Percentiles rank a stretch among this genome's conserved stretches.
These are phyloP conservation scores for Cardamine occulta DNA, from an alignment of 345 rosid genomes.

Conservation along the genomic window DNA sequence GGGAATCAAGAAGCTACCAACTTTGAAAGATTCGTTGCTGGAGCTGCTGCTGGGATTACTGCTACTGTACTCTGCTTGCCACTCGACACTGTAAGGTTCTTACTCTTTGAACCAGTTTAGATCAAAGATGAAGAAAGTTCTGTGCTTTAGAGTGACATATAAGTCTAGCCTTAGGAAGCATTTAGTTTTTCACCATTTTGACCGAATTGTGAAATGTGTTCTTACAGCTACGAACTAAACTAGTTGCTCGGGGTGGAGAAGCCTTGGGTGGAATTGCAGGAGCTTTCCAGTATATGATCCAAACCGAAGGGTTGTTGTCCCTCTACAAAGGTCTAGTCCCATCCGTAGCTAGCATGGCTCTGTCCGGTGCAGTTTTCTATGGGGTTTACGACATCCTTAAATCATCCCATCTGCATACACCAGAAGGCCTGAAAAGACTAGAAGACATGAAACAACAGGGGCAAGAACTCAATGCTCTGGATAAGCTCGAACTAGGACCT, in stretches of 20 bases:
- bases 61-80: slow-evolving; percentile 92
- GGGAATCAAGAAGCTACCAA: slow-evolving; percentile 78
- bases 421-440: slow-evolving; percentile 72
- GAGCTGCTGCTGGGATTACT: slow-evolving; percentile 95
- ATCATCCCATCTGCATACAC: slow-evolving; percentile 78
- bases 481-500: slow-evolving; percentile 79
- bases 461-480: slow-evolving; percentile 70
- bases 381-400: slow-evolving; percentile 89
- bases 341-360: slow-evolving; percentile 83
- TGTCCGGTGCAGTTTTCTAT: slow-evolving; percentile 90
- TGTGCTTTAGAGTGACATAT: slow-evolving; percentile 8
- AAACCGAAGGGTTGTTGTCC: slow-evolving; percentile 80
- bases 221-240: slow-evolving; percentile 71
- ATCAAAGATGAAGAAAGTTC: not conserved
- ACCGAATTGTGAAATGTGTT: slow-evolving; percentile 32
- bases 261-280: slow-evolving; percentile 81
- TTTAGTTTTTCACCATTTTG: slow-evolving; percentile 2
- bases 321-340: slow-evolving; percentile 90
- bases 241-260: slow-evolving; percentile 97
- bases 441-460: slow-evolving; percentile 68
- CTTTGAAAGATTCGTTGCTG: slow-evolving; percentile 87
- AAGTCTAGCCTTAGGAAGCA: not conserved
- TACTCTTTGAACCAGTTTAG: not conserved
- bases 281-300: slow-evolving; percentile 77
- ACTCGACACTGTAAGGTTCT: slow-evolving; percentile 82